Base-by-base conservation (phyloP, 1,284 basidiomycete genomes). In the Inonotus hispidus region DNA sequence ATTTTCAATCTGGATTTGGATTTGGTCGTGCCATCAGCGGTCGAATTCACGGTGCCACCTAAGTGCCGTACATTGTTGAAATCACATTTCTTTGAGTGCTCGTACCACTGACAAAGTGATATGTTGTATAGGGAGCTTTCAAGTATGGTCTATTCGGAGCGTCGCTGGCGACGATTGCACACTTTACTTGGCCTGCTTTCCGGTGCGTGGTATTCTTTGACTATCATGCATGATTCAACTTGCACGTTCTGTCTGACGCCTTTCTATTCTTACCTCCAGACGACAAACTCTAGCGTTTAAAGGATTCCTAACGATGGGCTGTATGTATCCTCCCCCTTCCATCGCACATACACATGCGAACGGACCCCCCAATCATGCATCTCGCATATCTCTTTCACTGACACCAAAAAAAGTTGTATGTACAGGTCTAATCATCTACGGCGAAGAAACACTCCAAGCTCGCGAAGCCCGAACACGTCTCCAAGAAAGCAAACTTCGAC, bases 201-300 rank as follows among this genome's bases (percentile, higher is more conserved):
- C 79, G 87, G 89, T 90, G 68, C 68, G 74, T 41, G 2, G 39
- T 6, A 32, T 53, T 5, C 5, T 35, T 35, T 3, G 10, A 53
- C 2, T 27, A 2, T 4, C 16, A 3, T 8, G 25, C 19, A 3
- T 10, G 38, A 39, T 39, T 43, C 6, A 43, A 43, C 16, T 21
- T 6, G 19, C 19, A 35, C 1, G 7, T 32, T 13, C n/a, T 27
- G 29, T 41, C 13, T 23, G 5, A 55, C 1, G n/a, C n/a, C n/a
- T 19, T 27, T 35, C 41, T 16, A 8, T 25, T 49, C 27, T 2
- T 23, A 23, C 19, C 4, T 49, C 56, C 65, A 92, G 90, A 65
- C 82, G 85, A 53, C 92, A 93, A 72, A 90, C 90, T 0, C 77
- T 92, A 43, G 83, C 87, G 1, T 84, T 93, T 76, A 95, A 95